Base-by-base conservation (phyloP, 345 rosid species). In the Xanthoceras sorbifolium region DNA sequence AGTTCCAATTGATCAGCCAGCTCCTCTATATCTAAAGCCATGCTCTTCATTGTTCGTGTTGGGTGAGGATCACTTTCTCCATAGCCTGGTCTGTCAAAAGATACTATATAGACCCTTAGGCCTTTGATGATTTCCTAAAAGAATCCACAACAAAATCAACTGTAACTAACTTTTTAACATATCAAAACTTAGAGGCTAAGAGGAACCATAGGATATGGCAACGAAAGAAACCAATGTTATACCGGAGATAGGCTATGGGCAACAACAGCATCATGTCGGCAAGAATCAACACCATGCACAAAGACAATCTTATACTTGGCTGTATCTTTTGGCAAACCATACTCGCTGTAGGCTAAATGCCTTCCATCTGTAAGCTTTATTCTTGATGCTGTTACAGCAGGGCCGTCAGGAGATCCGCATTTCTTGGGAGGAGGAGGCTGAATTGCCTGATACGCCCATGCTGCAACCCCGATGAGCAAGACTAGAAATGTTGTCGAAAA, bases 1-100 rank as follows among this genome's bases (percentile, higher is more conserved):
- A 88, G 82, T 64, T 74, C 85, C 88, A 89, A 71, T 82, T 86
- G 87, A 82, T 91, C 91, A 78, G 90, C 93, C 59, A 89, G 89
- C 82, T 89, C 92, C 77, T 89, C 91, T 9, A 91, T 81, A 57
- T 89, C 93, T n/a, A 82, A 80, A 72, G 93, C 92, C 26, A 84
- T 69, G 71, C 91, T 88, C 73, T 89, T 82, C 0, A 79, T 79
- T 10, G 96, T 83, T 74, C 87, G 81, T 23, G 82, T 82, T 22
- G 88, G 87, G 66, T 91, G 63, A 9, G 91, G 89, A 79, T 88
- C 92, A 69, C 96, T 91, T 83, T 91, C 96, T 68, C 91, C 93
- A 77, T 91, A 91, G 70, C 96, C 91, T 46, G 93, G 89, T 80
- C 90, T 85, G 79, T 91, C 96, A 70, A 85, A 85, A 61, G 93